Conservation (phyloP, 805 yeast genomes). For the Ogataea methylovora region DNA sequence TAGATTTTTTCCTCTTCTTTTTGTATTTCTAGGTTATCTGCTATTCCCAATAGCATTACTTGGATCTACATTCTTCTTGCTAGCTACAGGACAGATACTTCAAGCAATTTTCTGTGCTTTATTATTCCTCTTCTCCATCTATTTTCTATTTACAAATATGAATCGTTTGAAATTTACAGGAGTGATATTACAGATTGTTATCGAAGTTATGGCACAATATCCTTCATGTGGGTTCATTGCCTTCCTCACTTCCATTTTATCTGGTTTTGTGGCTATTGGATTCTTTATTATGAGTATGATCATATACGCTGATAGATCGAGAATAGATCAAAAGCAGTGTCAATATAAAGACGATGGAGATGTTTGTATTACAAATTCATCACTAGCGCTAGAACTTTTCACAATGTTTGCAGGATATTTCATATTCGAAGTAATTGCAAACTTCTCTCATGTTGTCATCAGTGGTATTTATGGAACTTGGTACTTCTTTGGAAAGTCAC, state of each 20-base stretch:
- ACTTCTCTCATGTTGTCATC: constrained; percentile 71
- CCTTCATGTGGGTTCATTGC: constrained; percentile 60
- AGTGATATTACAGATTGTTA: constrained; percentile 31
- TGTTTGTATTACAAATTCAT: constrained; percentile 21
- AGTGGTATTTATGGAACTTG: constrained; percentile 86
- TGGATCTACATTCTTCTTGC: constrained; percentile 12
- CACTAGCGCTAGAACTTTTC: constrained; percentile 31
- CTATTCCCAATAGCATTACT: constrained; percentile 20
- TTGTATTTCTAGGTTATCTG: constrained; percentile 21
- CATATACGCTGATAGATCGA: constrained; percentile 15
- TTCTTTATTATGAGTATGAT: constrained; percentile 63
- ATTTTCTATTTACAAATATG: constrained; percentile 17
- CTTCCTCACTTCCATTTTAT: constrained; percentile 28
- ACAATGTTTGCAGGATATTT: constrained; percentile 79
- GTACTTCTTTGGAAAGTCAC: constrained; percentile 63
- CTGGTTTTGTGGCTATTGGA: constrained; percentile 56
- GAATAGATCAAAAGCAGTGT: constrained; percentile 47
- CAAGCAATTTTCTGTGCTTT: constrained; percentile 10
- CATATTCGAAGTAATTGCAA: constrained; percentile 75
- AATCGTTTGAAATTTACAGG: constrained; percentile 23
- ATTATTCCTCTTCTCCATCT: constrained; percentile 13
- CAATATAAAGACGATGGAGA: constrained; percentile 22
- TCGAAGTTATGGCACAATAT: constrained; percentile 65
- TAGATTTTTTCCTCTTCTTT: constrained; percentile 19
- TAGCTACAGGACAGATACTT: constrained; percentile 13